Conservation (phyloP, 139 green algal genomes). For the Deuterostichococcus epilithicus region DNA sequence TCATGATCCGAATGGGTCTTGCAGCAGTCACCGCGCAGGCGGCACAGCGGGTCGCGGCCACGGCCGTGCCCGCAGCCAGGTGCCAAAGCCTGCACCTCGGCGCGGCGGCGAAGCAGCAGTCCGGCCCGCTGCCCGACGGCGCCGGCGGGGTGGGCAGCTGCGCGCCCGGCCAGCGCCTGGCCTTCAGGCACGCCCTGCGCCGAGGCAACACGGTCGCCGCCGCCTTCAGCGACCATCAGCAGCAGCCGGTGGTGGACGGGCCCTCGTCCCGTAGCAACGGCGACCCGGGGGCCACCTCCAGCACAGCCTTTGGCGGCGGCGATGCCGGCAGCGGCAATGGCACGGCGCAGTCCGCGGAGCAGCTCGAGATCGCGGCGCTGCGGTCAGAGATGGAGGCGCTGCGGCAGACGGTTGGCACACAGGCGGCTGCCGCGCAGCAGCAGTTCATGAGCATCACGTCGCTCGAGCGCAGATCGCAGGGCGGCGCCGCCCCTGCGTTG, state of each 20-base stretch:
- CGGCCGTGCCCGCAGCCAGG: background rate
- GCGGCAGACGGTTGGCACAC: background rate
- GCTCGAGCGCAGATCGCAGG: background rate
- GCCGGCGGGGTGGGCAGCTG: background rate
- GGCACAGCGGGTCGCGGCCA: background rate
- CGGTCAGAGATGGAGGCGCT: background rate
- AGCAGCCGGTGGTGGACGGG: background rate
- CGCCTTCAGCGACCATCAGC: background rate
- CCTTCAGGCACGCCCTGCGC: no score
- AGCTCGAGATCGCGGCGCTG: background rate
- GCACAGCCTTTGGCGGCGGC: background rate
- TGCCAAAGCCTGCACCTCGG: background rate
- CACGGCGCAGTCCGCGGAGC: no score
- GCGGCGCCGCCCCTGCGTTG: no score
- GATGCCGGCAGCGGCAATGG: background rate
- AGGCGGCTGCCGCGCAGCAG: background rate
- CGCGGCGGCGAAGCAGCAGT: background rate
- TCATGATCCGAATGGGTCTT: background rate
- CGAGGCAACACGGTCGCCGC: background rate
- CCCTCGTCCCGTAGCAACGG: background rate
- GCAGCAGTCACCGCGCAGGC: background rate
- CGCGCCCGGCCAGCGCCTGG: no score
- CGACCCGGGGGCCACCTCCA: background rate
- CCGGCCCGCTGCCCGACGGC: no score
- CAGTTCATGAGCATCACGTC: background rate